Evolutionary conservation across 192 early-diverging fungal species (phyloP), one percentile per base, ranked within the genome.

Genomic region (Backusella circina): DNA sequence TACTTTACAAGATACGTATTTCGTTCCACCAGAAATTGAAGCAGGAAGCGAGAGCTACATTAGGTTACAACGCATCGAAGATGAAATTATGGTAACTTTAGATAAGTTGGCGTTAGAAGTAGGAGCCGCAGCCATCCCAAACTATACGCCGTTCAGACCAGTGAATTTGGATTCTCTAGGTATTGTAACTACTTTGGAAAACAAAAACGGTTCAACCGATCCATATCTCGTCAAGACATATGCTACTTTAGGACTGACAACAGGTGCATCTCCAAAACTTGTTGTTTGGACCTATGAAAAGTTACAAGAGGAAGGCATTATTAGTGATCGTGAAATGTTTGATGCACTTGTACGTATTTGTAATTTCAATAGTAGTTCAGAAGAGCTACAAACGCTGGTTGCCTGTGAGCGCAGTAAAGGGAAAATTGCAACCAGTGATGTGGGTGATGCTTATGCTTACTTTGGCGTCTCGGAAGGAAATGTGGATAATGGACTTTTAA

Each of bases 231-330:
- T 67, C 26, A 35, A 68, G 31, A 41, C 72, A 18, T 78, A 57
- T 41, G 23, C 32, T 8, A 18, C 37, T 15, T 51, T 78, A 26
- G 77, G 77, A 4, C 77, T 80, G 23, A 84, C 83, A n/a, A 72
- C 78, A 0, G 84, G 86, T 18, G 87, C 86, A 5, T 73, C 70
- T 12, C 86, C 89, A 50, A 67, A 75, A 32, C 37, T 87, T 28
- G 77, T 91, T 10, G 71, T 76, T 4, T 90, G 90, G 83, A 79
- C 87, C 8, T 91, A 91, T 54, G 68, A 70, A 3, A 75, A 82
- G 9, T 78, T 83, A 30, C 65, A 82, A 0, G 72, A 80, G 6
- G 90, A 93, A 68, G 33, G n/a, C 2, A 47, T 41, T 4, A 16
- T 70, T 35, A 80, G 89, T 67, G 67, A 79, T 4, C 15, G 78